Base-by-base conservation (phyloP, 345 rosid genomes). In the Citropsis articulata region DNA sequence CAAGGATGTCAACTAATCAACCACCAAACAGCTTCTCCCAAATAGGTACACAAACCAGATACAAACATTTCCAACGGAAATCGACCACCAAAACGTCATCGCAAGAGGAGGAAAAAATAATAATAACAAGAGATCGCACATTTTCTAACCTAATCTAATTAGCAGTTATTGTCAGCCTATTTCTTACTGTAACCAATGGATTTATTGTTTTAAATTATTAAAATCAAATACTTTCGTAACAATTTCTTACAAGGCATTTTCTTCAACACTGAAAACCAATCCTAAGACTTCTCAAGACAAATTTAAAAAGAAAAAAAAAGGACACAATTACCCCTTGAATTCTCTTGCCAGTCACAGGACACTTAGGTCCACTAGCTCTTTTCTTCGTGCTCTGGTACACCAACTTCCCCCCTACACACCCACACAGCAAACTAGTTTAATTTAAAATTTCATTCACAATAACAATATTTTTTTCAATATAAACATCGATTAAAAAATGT, bases 321-420 rank as follows among this genome's bases (percentile, higher is more conserved):
- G n/a, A 9, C 21, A 19, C n/a, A 27, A 82, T 77, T 89, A 94
- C 98, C 85, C 98, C 98, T 85, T 94, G 98, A 72, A 94, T 94
- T 80, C 97, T 88, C 89, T 94, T 92, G 57, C 94, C 95, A 53
- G 97, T 91, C 42, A 94, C 97, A 14, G 98, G 97, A 57, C 97
- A 94, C 82, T 88, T 91, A 14, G 98, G 98, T 12, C 98, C 97
- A 59, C 89, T 91, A 0, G 97, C 95, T 66, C 93, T 82, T 88
- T 94, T 94, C 88, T 93, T 93, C 0, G 97, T 90, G 76, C 86
- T 88, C 88, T 94, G 98, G 69, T 91, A 94, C n/a, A 92, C 90
- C 77, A 94, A 87, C 86, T 88, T 94, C 75, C 98, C 97, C 35
- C 97, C 98, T 94, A 74, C 71, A 77, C 38, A 73, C 4, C 61